These are phyloP conservation scores for Umbellularia californica DNA, from an alignment of 164 flowering plant genomes.

Conservation along the genomic window DNA sequence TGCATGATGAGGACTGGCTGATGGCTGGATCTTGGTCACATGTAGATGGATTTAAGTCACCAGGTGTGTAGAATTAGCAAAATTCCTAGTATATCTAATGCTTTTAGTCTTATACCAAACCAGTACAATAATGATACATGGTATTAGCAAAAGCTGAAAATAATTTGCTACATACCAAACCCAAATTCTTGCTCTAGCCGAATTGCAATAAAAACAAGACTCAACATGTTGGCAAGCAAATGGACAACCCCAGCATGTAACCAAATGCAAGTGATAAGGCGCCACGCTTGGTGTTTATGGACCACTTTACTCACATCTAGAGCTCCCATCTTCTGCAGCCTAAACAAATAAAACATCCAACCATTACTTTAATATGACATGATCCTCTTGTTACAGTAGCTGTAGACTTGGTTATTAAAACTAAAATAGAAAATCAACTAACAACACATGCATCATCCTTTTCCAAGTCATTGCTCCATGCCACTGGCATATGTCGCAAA, in stretches of 20 bases:
- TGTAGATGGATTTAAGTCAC: too few relatives aligned
- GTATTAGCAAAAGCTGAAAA: not conserved
- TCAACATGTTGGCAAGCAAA: conserved; percentile 71
- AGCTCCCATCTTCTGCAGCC: conserved; percentile 68
- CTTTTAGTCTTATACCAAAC: not conserved
- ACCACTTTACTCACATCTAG: conserved; percentile 47
- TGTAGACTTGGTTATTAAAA: too few relatives aligned
- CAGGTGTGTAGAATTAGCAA: too few relatives aligned
- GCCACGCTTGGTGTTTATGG: conserved; percentile 49
- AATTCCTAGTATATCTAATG: not conserved
- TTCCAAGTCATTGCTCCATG: too few relatives aligned
- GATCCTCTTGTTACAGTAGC: too few relatives aligned
- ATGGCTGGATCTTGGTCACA: too few relatives aligned
- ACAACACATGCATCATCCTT: too few relatives aligned
- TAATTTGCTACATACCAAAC: conserved; percentile 39
- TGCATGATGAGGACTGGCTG: too few relatives aligned
- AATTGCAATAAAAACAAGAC: conserved; percentile 71
- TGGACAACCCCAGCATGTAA: conserved; percentile 78
- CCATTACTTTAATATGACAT: too few relatives aligned
- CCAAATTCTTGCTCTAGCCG: conserved; percentile 90
- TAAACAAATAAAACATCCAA: conserved; percentile 17
- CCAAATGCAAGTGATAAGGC: conserved; percentile 66
- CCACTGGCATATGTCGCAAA: too few relatives aligned
- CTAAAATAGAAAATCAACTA: too few relatives aligned
- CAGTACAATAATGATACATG: not conserved